phyloP scores from a whole-genome alignment of 2,329 filamentous ascomycete species.

The Dactylellina drechsleri region DNA sequence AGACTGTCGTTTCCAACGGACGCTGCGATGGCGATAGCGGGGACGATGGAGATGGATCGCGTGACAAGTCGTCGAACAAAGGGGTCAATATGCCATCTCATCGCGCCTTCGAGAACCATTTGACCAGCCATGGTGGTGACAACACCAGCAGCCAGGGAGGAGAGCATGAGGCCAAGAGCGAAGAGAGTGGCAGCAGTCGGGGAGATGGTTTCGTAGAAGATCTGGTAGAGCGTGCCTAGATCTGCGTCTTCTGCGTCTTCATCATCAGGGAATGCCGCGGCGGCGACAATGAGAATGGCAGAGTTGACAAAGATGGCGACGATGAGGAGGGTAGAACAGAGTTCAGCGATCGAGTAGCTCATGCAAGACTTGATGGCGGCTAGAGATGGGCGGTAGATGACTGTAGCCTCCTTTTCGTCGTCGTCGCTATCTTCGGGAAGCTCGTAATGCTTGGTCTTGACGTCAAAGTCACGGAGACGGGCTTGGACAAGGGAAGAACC shows the following conservation, averaged over 20 bases:
- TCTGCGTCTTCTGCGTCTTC: slow-evolving; percentile 49
- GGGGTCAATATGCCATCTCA: slow-evolving; percentile 58
- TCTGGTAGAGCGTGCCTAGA: slow-evolving; percentile 53
- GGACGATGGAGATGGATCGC: slow-evolving; percentile 59
- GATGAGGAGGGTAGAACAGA: slow-evolving; percentile 62
- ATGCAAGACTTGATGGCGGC: slow-evolving; percentile 62
- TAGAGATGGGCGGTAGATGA: slow-evolving; percentile 62
- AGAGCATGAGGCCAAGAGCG: slow-evolving; percentile 55
- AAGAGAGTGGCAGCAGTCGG: slow-evolving; percentile 55
- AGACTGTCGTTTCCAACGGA: slow-evolving; percentile 59
- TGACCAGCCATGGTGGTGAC: slow-evolving; percentile 56
- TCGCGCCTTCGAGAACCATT: slow-evolving; percentile 59
- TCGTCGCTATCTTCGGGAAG: slow-evolving; percentile 49
- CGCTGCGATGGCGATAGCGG: slow-evolving; percentile 59
- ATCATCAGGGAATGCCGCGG: slow-evolving; percentile 56
- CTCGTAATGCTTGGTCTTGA: slow-evolving; percentile 57
- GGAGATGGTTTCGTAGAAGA: slow-evolving; percentile 55
- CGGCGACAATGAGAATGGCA: slow-evolving; percentile 62
- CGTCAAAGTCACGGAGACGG: slow-evolving; percentile 66
- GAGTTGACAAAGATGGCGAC: slow-evolving; percentile 64
- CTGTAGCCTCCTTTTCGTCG: slow-evolving; percentile 40
- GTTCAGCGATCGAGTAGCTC: slow-evolving; percentile 62
- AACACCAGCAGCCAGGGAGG: slow-evolving; percentile 53
- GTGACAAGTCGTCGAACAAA: slow-evolving; percentile 59
- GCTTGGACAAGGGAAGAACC: slow-evolving; percentile 69